phyloP scores from a whole-genome alignment of 768 basidiomycete species.

The Boletus speciosus region DNA sequence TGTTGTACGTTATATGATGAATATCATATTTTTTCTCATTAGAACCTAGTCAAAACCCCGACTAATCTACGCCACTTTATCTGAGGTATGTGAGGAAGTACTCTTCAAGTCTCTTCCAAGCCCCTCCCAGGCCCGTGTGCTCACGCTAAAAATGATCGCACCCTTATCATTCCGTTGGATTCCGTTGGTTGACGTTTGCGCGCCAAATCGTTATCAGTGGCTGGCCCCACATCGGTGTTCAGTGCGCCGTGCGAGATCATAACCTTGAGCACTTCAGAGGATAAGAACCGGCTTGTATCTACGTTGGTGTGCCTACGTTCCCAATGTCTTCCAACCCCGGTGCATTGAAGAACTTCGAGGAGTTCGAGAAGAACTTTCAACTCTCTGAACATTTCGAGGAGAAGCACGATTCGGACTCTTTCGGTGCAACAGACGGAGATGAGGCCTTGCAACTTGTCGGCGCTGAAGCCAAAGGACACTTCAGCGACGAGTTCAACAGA shows the following conservation, averaged over 20 bases:
- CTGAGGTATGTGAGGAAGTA: constrained; percentile 17
- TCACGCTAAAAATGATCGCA: constrained; percentile 9
- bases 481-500: constrained; percentile 59
- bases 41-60: constrained; percentile 1
- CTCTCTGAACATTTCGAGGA: constrained; percentile 31
- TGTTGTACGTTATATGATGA: constrained; percentile 16
- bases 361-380: constrained; percentile 15
- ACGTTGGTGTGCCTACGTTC: background rate
- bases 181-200: background rate
- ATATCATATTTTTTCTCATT: constrained; percentile 16
- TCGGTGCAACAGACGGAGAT: constrained; percentile 46
- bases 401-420: constrained; percentile 27
- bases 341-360: constrained; percentile 5
- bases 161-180: constrained; percentile 16
- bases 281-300: constrained; percentile 9
- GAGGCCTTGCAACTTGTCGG: constrained; percentile 63
- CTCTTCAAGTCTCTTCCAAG: background rate
- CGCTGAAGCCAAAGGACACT: constrained; percentile 44
- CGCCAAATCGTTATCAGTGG: constrained; percentile 8
- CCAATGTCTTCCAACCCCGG: constrained; percentile 19
- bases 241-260: constrained; percentile 6
- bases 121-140: background rate
- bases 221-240: background rate
- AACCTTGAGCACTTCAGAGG: constrained; percentile 1
- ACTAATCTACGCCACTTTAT: constrained; percentile 1